Evolutionary conservation across 305 asterid species (phyloP).

Genomic region (Coffea humblotiana): DNA sequence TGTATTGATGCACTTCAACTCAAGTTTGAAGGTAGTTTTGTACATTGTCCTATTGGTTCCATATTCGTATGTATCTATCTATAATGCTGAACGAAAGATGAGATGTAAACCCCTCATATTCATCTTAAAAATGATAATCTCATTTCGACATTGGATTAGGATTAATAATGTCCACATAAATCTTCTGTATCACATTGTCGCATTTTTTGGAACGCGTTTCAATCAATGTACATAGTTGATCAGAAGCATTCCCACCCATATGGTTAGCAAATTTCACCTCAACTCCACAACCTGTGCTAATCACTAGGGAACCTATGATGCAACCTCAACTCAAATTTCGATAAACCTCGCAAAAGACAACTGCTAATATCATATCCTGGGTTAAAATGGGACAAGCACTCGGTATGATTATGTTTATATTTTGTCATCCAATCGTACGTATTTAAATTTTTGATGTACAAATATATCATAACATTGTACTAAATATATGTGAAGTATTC

Average conservation of each 20-base stretch:
- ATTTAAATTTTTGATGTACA: too few relatives aligned
- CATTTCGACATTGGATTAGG: background rate
- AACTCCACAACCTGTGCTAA: background rate
- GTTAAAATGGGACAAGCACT: background rate
- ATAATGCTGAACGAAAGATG: background rate
- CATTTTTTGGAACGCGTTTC: background rate
- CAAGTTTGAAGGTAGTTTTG: background rate
- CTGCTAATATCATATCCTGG: background rate
- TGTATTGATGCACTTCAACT: background rate
- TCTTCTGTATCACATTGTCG: background rate
- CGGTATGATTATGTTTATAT: too few relatives aligned
- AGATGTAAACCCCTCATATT: background rate
- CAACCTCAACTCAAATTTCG: background rate
- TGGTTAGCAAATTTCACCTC: background rate
- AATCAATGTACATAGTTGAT: background rate
- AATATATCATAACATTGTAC: too few relatives aligned
- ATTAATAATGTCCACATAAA: background rate
- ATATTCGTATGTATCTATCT: background rate
- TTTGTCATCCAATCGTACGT: too few relatives aligned
- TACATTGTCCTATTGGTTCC: background rate
- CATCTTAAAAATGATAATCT: background rate
- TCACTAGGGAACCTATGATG: background rate
- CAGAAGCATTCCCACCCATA: background rate
- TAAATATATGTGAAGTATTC: too few relatives aligned
- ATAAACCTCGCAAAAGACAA: constrained; percentile 1